A percentile compares a stretch with the other conserved stretches of the same genome.
Evolutionary conservation across 2,329 filamentous ascomycete species (phyloP).

Genomic region (Fusarium humuli): DNA sequence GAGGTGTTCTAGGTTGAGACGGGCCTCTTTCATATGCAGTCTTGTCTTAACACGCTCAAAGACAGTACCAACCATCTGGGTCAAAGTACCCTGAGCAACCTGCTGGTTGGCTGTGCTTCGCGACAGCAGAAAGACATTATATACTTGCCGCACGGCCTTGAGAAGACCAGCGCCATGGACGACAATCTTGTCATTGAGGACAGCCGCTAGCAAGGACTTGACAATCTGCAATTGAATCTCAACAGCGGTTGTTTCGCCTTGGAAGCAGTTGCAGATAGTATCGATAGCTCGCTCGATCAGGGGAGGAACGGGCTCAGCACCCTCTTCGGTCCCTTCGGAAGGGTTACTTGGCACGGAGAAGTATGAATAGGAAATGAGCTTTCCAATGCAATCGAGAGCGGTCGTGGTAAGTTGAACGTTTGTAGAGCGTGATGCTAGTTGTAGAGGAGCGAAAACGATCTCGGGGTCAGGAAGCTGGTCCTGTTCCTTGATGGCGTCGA

Average conservation of each 20-base stretch:
- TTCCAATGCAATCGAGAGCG: constrained; percentile 96
- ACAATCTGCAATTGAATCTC: constrained; percentile 98
- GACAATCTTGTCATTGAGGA: constrained; percentile 98
- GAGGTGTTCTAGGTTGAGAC: constrained; percentile 67
- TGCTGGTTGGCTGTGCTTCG: constrained; percentile 95
- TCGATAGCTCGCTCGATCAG: constrained; percentile 98
- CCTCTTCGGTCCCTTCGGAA: constrained; percentile 56
- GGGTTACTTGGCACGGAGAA: constrained; percentile 77
- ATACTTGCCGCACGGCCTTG: constrained; percentile 97
- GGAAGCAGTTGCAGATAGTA: constrained; percentile 99
- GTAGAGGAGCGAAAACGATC: constrained; percentile 88
- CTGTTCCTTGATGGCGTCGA: constrained; percentile 86
- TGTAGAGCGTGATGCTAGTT: constrained; percentile 87
- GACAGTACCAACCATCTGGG: constrained; percentile 98
- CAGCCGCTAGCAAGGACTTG: constrained; percentile 93
- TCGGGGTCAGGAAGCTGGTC: constrained; percentile 90
- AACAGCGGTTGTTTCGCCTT: constrained; percentile 90
- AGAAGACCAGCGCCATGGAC: constrained; percentile 95
- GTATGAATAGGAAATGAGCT: constrained; percentile 98
- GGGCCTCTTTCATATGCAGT: constrained; percentile 86
- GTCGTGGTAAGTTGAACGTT: constrained; percentile 89
- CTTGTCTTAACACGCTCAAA: constrained; percentile 93
- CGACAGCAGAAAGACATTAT: constrained; percentile 98
- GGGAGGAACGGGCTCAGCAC: constrained; percentile 64
- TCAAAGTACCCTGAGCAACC: constrained; percentile 94